A percentile compares a stretch with the other conserved stretches of the same genome.
Evolutionary conservation across 495 filamentous ascomycete species (phyloP).

Genomic region (Bryoglossum gracile): DNA sequence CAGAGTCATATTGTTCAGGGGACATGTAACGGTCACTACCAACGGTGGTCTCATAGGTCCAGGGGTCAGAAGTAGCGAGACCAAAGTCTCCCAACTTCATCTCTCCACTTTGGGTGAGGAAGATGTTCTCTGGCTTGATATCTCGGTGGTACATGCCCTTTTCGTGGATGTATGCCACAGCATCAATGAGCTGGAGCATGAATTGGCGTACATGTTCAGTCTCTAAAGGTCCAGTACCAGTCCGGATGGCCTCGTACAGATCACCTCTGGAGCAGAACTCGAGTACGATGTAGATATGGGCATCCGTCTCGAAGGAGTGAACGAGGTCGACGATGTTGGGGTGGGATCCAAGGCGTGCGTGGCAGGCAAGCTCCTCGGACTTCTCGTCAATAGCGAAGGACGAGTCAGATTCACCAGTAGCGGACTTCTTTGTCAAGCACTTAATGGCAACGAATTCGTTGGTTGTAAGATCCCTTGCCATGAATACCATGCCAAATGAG

Average conservation of each 20-base stretch:
- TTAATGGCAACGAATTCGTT: constrained; percentile 85
- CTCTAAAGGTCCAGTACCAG: constrained; percentile 77
- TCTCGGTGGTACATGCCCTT: constrained; percentile 94
- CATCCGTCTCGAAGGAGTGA: constrained; percentile 83
- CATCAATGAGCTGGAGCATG: constrained; percentile 89
- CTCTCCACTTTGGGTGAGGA: constrained; percentile 73
- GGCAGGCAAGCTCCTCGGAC: constrained; percentile 81
- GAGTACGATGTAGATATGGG: constrained; percentile 85
- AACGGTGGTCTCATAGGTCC: constrained; percentile 85
- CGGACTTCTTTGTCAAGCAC: constrained; percentile 73
- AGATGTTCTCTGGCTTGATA: constrained; percentile 99
- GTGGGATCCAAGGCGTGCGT: constrained; percentile 69
- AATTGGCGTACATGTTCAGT: constrained; percentile 94
- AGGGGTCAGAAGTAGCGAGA: constrained; percentile 74
- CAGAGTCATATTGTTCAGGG: constrained; percentile 90
- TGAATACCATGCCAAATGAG: constrained; percentile 96
- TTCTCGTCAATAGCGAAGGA: constrained; percentile 64
- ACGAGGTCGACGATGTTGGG: constrained; percentile 91
- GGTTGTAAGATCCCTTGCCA: constrained; percentile 71
- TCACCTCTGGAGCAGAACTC: constrained; percentile 97
- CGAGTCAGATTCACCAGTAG: constrained; percentile 41
- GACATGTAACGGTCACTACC: constrained; percentile 99
- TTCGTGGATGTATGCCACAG: constrained; percentile 82
- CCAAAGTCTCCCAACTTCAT: constrained; percentile 98
- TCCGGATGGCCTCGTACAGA: constrained; percentile 92